Base-by-base conservation (phyloP, 345 rosid species). In the Hibiscus tridactylites region DNA sequence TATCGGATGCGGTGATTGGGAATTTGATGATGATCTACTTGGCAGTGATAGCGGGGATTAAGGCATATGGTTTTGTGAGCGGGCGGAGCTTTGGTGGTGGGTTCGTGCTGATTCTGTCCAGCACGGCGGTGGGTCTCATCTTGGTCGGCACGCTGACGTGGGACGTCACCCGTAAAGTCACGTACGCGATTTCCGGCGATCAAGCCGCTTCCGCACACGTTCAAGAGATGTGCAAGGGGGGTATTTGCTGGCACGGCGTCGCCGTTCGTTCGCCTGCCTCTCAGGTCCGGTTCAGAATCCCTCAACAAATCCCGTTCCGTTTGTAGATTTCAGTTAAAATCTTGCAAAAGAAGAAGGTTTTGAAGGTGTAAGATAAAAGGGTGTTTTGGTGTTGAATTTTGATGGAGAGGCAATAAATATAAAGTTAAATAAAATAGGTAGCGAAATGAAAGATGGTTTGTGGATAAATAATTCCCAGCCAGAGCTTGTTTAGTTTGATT, bases 201-300 rank as follows among this genome's bases (percentile, higher is more conserved):
- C 83, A 83, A 10, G 4, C 59, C 17, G 42, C 71, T 29, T 16
- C 71, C 64, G 84, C 67, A 21, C 88, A 84, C 59, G 88, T 71
- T 42, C 90, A 84, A 72, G 90, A 86, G 84, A 83, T 81, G 75
- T 91, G 97, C 74, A 91, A 80, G 83, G 96, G 98, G 21, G 98
- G 98, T 15, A 94, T 94, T 60, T 94, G 98, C 64, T 94, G 98
- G 98, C 98, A 94, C 81, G 98, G 97, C 9, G 98, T 94, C 31
- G 98, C 98, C 2, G 91, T 91, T 57, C 79, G 90, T 49, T 94
- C 95, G 1, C 96, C 98, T 57, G 97, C 93, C 70, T 90, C 97
- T 1, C 93, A 94, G 89, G 95, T 94, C 83, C 92, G 93, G 63
- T 88, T 94, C 80, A 79, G 91, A 64, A 91, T 94, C 33, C 97